These are phyloP conservation scores for Massarina eburnea DNA, from an alignment of 2,329 filamentous ascomycete genomes.

Conservation along the genomic window DNA sequence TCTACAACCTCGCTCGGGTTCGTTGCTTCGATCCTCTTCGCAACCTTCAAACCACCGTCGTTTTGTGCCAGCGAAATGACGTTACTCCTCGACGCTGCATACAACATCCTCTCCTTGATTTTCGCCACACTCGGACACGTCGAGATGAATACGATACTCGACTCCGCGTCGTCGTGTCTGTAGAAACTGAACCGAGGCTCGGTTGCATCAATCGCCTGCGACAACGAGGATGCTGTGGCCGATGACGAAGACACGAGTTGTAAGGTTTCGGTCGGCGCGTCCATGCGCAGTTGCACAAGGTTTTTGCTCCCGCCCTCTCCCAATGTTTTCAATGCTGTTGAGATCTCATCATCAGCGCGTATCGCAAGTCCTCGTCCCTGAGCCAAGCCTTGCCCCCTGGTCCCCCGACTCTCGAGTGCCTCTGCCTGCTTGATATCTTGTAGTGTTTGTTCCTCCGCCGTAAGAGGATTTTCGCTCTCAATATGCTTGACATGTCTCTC, in stretches of 20 bases:
- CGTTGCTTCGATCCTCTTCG: conserved; percentile 68
- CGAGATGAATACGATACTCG: conserved; percentile 75
- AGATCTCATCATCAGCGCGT: conserved; percentile 62
- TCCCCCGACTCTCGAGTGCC: conserved; percentile 71
- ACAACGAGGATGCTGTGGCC: conserved; percentile 58
- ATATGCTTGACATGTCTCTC: conserved; percentile 70
- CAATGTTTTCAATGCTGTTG: conserved; percentile 64
- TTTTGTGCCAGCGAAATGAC: conserved; percentile 67
- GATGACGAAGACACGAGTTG: conserved; percentile 61
- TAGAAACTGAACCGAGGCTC: conserved; percentile 81
- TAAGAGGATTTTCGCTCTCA: conserved; percentile 66
- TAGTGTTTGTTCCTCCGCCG: conserved; percentile 73
- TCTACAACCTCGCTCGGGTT: conserved; percentile 72
- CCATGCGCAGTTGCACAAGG: conserved; percentile 73
- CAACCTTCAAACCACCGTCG: conserved; percentile 66
- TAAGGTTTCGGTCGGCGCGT: conserved; percentile 68
- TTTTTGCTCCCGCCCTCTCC: conserved; percentile 51
- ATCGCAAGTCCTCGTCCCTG: conserved; percentile 49
- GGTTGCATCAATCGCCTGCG: conserved; percentile 61
- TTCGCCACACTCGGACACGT: conserved; percentile 72
- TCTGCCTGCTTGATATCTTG: conserved; percentile 75
- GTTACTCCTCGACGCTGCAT: conserved; percentile 63
- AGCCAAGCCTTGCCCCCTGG: conserved; percentile 51
- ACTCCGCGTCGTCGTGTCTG: conserved; percentile 62
- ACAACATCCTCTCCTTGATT: conserved; percentile 85